Evolutionary conservation across 1,139 yeast species (phyloP).

Genomic region (Saccharomyces pastorianus): DNA sequence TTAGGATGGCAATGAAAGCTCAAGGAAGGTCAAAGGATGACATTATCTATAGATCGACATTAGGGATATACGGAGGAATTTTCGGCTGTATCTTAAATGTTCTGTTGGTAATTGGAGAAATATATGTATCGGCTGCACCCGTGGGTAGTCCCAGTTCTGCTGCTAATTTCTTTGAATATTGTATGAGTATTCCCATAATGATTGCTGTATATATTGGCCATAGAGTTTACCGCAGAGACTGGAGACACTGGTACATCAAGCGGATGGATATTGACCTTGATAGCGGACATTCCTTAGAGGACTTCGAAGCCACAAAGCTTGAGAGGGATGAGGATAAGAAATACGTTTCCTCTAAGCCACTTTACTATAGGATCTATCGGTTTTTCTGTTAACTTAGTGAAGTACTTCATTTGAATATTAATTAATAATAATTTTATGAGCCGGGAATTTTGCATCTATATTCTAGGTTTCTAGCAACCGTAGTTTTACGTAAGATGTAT

Average conservation of each 20-base stretch:
- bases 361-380: slow-evolving; percentile 12
- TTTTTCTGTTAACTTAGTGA: slow-evolving; percentile 9
- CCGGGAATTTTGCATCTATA: neutral
- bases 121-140: slow-evolving; percentile 64
- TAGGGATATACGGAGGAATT: slow-evolving; percentile 43
- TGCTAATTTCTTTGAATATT: slow-evolving; percentile 46
- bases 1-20: slow-evolving; percentile 62
- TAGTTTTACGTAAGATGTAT: neutral
- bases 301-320: slow-evolving; percentile 57
- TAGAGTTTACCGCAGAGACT: slow-evolving; percentile 46
- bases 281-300: slow-evolving; percentile 62
- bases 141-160: slow-evolving; percentile 42
- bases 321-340: slow-evolving; percentile 42
- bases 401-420: neutral
- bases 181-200: slow-evolving; percentile 54
- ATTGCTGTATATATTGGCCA: slow-evolving; percentile 45
- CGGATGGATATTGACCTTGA: slow-evolving; percentile 52
- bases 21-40: slow-evolving; percentile 62
- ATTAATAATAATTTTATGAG: neutral
- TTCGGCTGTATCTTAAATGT: slow-evolving; percentile 37
- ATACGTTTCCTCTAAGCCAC: slow-evolving; percentile 9
- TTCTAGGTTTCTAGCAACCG: neutral
- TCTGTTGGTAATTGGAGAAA: slow-evolving; percentile 47
- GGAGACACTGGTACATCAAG: slow-evolving; percentile 38
- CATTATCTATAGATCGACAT: slow-evolving; percentile 43